These are phyloP conservation scores for Eucalyptus brandiana DNA, from an alignment of 345 rosid species.

Conservation along the genomic window DNA sequence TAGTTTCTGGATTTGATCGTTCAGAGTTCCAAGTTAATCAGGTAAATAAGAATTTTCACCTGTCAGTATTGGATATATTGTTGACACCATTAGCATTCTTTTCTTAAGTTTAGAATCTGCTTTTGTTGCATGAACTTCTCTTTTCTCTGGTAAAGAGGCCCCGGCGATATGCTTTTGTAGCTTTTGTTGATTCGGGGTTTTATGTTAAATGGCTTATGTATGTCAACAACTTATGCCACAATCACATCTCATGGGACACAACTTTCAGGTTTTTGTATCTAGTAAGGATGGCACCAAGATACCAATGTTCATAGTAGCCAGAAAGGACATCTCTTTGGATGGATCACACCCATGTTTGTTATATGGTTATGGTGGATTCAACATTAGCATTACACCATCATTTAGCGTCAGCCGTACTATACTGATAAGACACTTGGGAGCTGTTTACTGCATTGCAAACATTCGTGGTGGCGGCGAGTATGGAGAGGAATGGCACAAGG, in stretches of 20 bases:
- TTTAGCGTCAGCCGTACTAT: conserved; percentile 59
- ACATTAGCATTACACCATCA: conserved; percentile 56
- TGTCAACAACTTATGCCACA: not conserved
- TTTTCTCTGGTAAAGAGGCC: not conserved
- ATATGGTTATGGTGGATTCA: conserved; percentile 92
- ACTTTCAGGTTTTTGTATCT: conserved; percentile 58
- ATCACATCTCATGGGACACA: not conserved
- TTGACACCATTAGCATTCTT: not conserved
- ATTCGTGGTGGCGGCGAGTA: conserved; percentile 98
- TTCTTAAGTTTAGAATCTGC: not conserved
- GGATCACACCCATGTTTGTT: conserved; percentile 90
- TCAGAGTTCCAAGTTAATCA: conserved; percentile 60
- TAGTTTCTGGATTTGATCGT: conserved; percentile 70
- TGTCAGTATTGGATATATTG: not conserved
- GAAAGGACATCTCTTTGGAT: conserved; percentile 43
- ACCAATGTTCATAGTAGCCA: conserved; percentile 70
- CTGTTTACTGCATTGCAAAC: conserved; percentile 69
- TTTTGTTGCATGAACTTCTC: not conserved
- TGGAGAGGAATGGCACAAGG: conserved; percentile 96
- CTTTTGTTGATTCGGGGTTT: not conserved
- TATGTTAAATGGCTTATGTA: not conserved
- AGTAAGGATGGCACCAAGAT: conserved; percentile 78
- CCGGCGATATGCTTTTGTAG: not conserved
- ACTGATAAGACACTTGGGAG: conserved; percentile 71
- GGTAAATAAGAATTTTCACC: conserved; percentile 20